Evolutionary conservation across 2,329 filamentous ascomycete genomes (phyloP), one percentile per base, ranked within the genome.

Genomic region (Colletotrichum gigasporum): DNA sequence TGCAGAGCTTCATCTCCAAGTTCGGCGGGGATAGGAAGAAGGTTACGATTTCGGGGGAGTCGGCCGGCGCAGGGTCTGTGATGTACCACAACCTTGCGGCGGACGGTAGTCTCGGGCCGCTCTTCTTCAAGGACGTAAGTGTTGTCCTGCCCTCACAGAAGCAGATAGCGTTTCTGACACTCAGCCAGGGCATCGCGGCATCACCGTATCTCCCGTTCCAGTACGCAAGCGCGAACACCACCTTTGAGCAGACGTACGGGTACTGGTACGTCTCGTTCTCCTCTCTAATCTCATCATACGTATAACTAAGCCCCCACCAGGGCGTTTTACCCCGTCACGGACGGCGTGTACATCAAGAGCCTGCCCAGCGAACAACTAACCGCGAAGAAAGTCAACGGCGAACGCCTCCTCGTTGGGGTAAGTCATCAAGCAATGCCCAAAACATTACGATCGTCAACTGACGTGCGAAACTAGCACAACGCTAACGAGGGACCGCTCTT

Each of bases 21-120:
- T 87, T 87, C 62, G 84, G 85, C 3, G 84, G 85, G 8, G 79
- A 87, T 56, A 76, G 78, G 0, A 67, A 67, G 3, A 78, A 81
- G 9, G 79, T 87, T 1, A 85, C 83, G 0, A 79, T 86, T 26
- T 78, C 78, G 69, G 85, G 85, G 0, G 80, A 86, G 68, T 82
- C 79, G 8, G 83, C 85, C 1, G 85, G 85, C 2, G 86, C 76
- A 1, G 84, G 83, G 0, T 76, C 74, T 10, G 81, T 85, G 4
- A 78, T 83, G 59, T 76, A 81, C n/a, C 80, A 82, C 16, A 30
- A n/a, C 50, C 75, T 82, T 2, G 81, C 85, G 34, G 83, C 80
- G 1, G 75, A 78, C 7, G 75, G 77, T 4, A 78, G 79, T 12
- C 76, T 74, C 0, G 72, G 75, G 3, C 76, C 78, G 48, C 66